Evolutionary conservation across 495 filamentous ascomycete genomes (phyloP).

Genomic region (Jackrogersella multiformis): DNA sequence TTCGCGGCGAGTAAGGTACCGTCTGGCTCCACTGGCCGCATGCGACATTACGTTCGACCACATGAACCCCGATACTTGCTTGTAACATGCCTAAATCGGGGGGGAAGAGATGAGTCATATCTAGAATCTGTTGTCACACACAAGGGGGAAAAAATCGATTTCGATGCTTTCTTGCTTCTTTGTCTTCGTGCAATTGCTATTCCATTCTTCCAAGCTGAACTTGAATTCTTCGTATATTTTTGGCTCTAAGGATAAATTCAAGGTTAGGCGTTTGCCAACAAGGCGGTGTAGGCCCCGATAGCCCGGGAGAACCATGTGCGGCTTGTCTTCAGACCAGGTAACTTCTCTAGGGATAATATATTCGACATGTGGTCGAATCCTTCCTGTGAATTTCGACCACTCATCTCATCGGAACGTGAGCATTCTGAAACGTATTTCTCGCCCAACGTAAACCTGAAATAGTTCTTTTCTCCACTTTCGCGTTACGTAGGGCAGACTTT

Average conservation of each 20-base stretch:
- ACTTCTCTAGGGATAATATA: conserved; percentile 27
- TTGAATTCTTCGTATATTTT: conserved; percentile 31
- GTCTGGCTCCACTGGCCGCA: conserved; percentile 36
- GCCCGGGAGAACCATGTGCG: conserved; percentile 37
- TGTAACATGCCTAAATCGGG: conserved; percentile 30
- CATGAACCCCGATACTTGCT: conserved; percentile 41
- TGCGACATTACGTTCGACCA: conserved; percentile 44
- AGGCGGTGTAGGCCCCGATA: conserved; percentile 45
- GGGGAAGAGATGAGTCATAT: conserved; percentile 34
- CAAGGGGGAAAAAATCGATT: conserved; percentile 6
- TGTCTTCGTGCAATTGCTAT: conserved; percentile 31
- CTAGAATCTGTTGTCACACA: conserved; percentile 31
- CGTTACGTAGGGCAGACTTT: conserved; percentile 44
- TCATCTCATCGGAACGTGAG: conserved; percentile 37
- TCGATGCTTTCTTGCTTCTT: conserved; percentile 15
- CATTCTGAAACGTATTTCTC: conserved; percentile 47
- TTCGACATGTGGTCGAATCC: conserved; percentile 35
- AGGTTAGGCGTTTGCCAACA: conserved; percentile 36
- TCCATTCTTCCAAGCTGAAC: conserved; percentile 30
- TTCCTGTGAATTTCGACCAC: conserved; percentile 39
- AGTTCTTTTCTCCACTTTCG: conserved; percentile 39
- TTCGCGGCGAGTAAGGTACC: conserved; percentile 38
- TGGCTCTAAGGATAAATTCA: conserved; percentile 23
- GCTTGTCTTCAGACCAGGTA: conserved; percentile 30
- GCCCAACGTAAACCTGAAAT: conserved; percentile 43